These are phyloP conservation scores for Sarocladiaceae sp. DNA, from an alignment of 2,329 filamentous ascomycete genomes.

Conservation along the genomic window DNA sequence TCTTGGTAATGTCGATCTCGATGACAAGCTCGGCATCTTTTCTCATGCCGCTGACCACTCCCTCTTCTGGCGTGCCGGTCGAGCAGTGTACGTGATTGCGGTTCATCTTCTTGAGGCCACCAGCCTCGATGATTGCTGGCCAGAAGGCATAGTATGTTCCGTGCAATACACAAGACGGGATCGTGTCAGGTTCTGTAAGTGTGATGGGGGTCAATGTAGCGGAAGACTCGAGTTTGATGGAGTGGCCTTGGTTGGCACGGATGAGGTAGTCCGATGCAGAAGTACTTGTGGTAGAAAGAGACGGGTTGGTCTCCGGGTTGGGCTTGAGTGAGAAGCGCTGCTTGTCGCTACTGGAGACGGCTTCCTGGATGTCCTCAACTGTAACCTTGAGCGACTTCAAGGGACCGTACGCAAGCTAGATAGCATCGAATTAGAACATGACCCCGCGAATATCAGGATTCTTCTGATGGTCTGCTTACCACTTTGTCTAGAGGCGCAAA, in stretches of 20 bases:
- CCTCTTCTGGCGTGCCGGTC: constrained; percentile 58
- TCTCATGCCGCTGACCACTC: constrained; percentile 77
- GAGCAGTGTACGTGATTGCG: constrained; percentile 91
- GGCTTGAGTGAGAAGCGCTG: constrained; percentile 81
- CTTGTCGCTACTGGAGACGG: constrained; percentile 78
- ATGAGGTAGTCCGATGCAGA: constrained; percentile 73
- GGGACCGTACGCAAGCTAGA: constrained; percentile 49
- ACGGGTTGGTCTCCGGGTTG: constrained; percentile 27
- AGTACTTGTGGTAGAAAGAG: constrained; percentile 22
- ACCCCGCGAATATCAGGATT: too few relatives aligned
- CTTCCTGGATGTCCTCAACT: constrained; percentile 65
- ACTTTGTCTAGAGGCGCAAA: constrained; percentile 55
- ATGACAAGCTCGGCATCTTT: constrained; percentile 72
- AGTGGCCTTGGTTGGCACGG: constrained; percentile 94
- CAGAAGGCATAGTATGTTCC: constrained; percentile 85
- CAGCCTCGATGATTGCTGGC: constrained; percentile 66
- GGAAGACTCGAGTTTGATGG: constrained; percentile 69
- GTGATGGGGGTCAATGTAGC: constrained; percentile 67
- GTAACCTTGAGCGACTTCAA: constrained; percentile 69
- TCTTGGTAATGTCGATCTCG: constrained; percentile 67
- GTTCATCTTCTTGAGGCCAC: constrained; percentile 76
- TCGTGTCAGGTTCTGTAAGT: constrained; percentile 46
- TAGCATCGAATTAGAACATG: neutral
- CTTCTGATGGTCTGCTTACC: too few relatives aligned
- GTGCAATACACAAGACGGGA: constrained; percentile 72